Conservation (phyloP, 176 grass and related monocot species). For the Juncus effusus region DNA sequence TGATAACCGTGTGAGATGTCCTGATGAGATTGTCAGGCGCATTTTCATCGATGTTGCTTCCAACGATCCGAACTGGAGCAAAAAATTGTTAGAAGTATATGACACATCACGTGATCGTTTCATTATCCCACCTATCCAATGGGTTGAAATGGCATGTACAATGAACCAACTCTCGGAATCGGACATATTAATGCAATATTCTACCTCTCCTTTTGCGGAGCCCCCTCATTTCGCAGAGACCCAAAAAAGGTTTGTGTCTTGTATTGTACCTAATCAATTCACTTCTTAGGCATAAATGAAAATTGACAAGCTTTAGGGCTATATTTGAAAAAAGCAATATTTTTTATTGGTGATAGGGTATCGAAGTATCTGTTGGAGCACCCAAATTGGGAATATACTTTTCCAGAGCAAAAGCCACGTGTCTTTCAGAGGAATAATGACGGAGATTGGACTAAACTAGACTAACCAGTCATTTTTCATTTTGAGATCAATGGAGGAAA, state of each 20-base stretch:
- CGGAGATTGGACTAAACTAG: constrained; percentile 53
- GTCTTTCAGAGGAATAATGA: constrained; percentile 49
- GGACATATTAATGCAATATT: constrained; percentile 65
- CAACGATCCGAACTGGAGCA: constrained; percentile 59
- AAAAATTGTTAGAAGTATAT: constrained; percentile 75
- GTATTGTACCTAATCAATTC: neutral
- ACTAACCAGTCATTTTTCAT: constrained; percentile 1
- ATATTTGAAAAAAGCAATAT: neutral
- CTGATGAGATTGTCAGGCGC: constrained; percentile 85
- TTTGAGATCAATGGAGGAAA: neutral
- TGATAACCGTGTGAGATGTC: constrained; percentile 58
- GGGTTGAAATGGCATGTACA: constrained; percentile 44
- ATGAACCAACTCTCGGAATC: constrained; percentile 51
- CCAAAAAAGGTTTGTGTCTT: constrained; percentile 59
- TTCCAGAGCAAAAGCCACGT: constrained; percentile 41
- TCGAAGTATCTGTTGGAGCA: constrained; percentile 69
- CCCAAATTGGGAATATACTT: constrained; percentile 74
- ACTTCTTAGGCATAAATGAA: no score
- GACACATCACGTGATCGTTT: constrained; percentile 54
- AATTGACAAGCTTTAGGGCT: no score
- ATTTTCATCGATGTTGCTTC: constrained; percentile 57
- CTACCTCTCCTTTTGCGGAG: constrained; percentile 81
- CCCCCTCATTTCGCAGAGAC: constrained; percentile 81
- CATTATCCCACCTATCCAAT: constrained; percentile 51
- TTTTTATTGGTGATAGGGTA: constrained; percentile 41